Evolutionary conservation across 2,329 filamentous ascomycete genomes (phyloP).

Genomic region (Aspergillus udagawae): DNA sequence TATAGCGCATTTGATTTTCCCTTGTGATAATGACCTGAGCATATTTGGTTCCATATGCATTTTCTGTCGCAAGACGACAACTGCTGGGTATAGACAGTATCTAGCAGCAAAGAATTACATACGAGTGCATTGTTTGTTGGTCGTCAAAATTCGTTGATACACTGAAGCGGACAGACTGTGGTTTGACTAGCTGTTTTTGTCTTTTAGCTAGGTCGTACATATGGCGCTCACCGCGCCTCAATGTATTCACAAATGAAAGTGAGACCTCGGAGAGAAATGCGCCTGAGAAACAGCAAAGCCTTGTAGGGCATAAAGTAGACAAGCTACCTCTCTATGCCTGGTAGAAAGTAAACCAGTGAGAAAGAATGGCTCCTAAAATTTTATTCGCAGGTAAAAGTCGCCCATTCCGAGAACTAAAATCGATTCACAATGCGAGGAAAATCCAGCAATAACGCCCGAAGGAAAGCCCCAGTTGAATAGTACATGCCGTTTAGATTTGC

Average conservation of each 20-base stretch:
- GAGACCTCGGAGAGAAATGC: too few species aligned
- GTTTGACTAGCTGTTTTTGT: conserved; percentile 12
- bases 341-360: background rate
- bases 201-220: background rate
- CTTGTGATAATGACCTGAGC: conserved; percentile 21
- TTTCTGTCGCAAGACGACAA: conserved; percentile 20
- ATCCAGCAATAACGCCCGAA: conserved; percentile 14
- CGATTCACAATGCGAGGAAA: conserved; percentile 6
- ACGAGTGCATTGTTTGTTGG: conserved; percentile 10
- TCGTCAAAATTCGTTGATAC: conserved; percentile 6
- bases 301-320: background rate
- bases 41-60: conserved; percentile 24
- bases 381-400: background rate
- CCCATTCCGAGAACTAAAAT: background rate
- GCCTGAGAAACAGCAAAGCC: background rate
- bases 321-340: background rate
- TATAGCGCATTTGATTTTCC: conserved; percentile 27
- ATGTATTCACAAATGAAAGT: background rate
- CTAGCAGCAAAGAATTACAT: conserved; percentile 13
- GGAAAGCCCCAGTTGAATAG: conserved; percentile 3
- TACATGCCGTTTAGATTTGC: conserved; percentile 4
- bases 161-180: conserved; percentile 16
- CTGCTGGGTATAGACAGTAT: conserved; percentile 11
- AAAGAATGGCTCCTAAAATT: background rate
- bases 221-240: background rate